Conservation (phyloP, 768 basidiomycete species). For the Ephemerocybe angulata region DNA sequence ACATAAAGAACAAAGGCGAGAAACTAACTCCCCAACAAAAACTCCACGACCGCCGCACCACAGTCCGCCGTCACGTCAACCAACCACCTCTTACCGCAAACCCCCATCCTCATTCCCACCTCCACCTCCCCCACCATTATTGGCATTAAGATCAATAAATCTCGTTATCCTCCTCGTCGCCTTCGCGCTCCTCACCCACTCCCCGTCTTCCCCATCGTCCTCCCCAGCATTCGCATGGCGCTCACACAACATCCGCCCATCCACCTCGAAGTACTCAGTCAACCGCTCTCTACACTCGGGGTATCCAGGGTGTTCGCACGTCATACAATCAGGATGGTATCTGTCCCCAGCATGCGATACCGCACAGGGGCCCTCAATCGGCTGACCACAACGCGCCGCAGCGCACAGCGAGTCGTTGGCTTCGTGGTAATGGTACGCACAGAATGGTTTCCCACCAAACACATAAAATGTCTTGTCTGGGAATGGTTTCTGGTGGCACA, state of each 20-base stretch:
- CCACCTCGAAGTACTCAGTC: constrained; percentile 88
- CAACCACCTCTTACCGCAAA: constrained; percentile 14
- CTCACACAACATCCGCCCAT: constrained; percentile 84
- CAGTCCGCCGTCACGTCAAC: no score
- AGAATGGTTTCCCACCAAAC: constrained; percentile 84
- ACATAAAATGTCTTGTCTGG: constrained; percentile 92
- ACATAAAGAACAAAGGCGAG: no score
- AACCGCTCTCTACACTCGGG: constrained; percentile 51
- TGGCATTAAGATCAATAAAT: constrained; percentile 68
- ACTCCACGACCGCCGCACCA: no score
- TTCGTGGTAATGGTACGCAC: constrained; percentile 91
- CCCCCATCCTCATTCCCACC: constrained; percentile 17
- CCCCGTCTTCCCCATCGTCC: constrained; percentile 25
- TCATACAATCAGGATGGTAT: constrained; percentile 86
- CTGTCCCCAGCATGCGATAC: constrained; percentile 76
- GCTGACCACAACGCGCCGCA: constrained; percentile 71
- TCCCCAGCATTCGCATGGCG: constrained; percentile 51
- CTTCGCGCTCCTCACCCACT: constrained; percentile 39
- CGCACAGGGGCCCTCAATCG: constrained; percentile 92
- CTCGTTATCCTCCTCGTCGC: constrained; percentile 77
- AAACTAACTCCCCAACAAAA: no score
- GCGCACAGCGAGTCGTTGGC: constrained; percentile 87
- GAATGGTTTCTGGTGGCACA: constrained; percentile 48
- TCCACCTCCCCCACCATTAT: constrained; percentile 11
- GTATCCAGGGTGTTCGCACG: constrained; percentile 66